Evolutionary conservation across 371 early-diverging fungal species (phyloP), one percentile per base, ranked within the genome.

Genomic region (Nematocida ironsii): DNA sequence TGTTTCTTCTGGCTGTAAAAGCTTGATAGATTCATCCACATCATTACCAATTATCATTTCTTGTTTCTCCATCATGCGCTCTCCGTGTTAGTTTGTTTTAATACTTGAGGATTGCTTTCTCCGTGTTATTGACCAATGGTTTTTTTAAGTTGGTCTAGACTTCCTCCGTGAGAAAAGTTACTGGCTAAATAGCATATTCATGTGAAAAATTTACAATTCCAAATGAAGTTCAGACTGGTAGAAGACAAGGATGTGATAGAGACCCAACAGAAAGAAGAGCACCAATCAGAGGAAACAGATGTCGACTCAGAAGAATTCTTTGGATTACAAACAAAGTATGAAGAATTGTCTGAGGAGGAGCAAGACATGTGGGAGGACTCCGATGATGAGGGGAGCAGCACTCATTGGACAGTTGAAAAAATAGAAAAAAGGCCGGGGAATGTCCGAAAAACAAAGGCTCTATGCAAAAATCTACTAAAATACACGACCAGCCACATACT

Each of bases 371-470:
- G 64, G 64, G 42, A 42, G 9, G 64, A 64, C 64, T 64, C 64
- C 7, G 64, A 64, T 33, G 45, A 64, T 11, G 44, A 13, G 23
- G 64, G 11, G 7, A 23, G 13, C 7, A 45, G 42, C 13, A 45
- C 7, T 45, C 33, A 64, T 42, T 64, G 64, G 64, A 42, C 64
- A 45, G 64, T 64, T 64, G 64, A 64, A 45, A 64, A 64, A 45
- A 64, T 64, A 64, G 64, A 64, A 27, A 64, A 64, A 42, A 0
- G 44, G 23, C 16, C 64, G 23, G 44, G 44, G n/a, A 27, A 39
- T 1, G 64, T 64, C 16, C 33, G 44, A 64, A 64, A 64, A 45
- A 18, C 64, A n/a, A n/a, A 13, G 0, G 33, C 64, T 20, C 64
- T 64, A 33, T 7, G 42, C 11, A 64, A 64, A 23, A 64, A 64